Evolutionary conservation across 192 early-diverging fungal genomes (phyloP), one percentile per base, ranked within the genome.

Genomic region (Coemansia sp.): DNA sequence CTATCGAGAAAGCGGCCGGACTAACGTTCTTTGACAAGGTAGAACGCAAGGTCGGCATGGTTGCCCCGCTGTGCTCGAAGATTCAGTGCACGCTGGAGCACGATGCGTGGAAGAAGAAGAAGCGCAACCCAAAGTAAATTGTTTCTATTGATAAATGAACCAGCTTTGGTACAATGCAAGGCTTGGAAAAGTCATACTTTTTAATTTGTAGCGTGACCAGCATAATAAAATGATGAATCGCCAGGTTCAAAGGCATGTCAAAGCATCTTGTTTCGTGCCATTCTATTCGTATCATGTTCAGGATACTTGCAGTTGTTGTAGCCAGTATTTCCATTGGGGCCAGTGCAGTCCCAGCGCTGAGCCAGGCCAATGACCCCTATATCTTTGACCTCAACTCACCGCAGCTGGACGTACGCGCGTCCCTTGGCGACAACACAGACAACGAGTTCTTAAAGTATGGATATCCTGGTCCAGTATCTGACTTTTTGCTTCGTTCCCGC

Each of bases 21-120:
- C 75, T 92, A 45, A 83, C 76, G 49, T 91, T 90, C 83, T 90
- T 89, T 73, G 84, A 87, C 65, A 83, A 80, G 63, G 59, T 85
- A 24, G 77, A 85, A 41, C 67, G 74, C 35, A 67, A 70, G 52
- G 48, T 61, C 21, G 65, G 69, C 39, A 54, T 57, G 10, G 72
- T 72, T 49, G 56, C 56, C 9, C 70, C 82, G 35, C 58, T 83
- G 21, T 83, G 82, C 64, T 67, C 76, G 3, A 69, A 66, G 56
- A 68, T 62, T 21, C 56, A 76, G 35, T 75, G 76, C 65, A 60
- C 56, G 24, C 58, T 79, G 49, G 65, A 73, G 27, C 76, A 79
- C 19, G 71, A 79, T 25, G 25, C 70, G 14, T 73, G 71, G 71
- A 79, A 70, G 39, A 73, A 70, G 39, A 73, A 43, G 41, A 63